A percentile compares a stretch with the other conserved stretches of the same genome.
Evolutionary conservation across 768 basidiomycete species (phyloP).

Genomic region (Boletellus emodensis): DNA sequence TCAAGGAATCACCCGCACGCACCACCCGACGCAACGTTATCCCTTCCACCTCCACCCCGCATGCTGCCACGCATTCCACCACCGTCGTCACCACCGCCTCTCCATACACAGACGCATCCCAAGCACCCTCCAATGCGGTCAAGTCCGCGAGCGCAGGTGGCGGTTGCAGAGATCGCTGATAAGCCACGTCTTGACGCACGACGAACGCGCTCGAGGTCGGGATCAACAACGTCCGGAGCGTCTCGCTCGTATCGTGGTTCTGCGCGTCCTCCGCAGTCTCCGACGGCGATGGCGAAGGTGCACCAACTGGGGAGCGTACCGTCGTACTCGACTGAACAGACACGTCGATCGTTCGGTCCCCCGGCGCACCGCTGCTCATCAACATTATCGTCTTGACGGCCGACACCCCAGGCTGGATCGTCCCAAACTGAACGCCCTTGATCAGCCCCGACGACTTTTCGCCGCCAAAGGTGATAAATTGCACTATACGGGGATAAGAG

Average conservation of each 20-base stretch:
- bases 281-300: not conserved
- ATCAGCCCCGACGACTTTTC: slow-evolving; percentile 68
- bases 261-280: slow-evolving; percentile 1
- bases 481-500: slow-evolving; percentile 38
- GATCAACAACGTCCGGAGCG: slow-evolving; percentile 61
- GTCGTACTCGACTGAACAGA: slow-evolving; percentile 62
- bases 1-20: slow-evolving; percentile 8
- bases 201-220: slow-evolving; percentile 63
- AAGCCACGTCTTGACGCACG: slow-evolving; percentile 50
- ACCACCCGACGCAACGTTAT: slow-evolving; percentile 49
- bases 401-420: slow-evolving; percentile 52
- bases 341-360: slow-evolving; percentile 74
- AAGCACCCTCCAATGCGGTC: slow-evolving; percentile 46
- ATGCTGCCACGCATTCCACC: slow-evolving; percentile 54
- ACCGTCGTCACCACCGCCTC: slow-evolving; percentile 55
- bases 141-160: slow-evolving; percentile 52
- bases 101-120: slow-evolving; percentile 48
- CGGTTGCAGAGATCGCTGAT: slow-evolving; percentile 40
- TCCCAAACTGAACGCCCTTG: slow-evolving; percentile 57
- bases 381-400: slow-evolving; percentile 62
- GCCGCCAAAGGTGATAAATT: slow-evolving; percentile 56
- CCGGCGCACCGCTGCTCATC: slow-evolving; percentile 55
- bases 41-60: slow-evolving; percentile 49
- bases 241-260: slow-evolving; percentile 44
- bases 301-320: not conserved